Evolutionary conservation across 257 asterid genomes (phyloP).

Genomic region (Nicotiana benthamiana): DNA sequence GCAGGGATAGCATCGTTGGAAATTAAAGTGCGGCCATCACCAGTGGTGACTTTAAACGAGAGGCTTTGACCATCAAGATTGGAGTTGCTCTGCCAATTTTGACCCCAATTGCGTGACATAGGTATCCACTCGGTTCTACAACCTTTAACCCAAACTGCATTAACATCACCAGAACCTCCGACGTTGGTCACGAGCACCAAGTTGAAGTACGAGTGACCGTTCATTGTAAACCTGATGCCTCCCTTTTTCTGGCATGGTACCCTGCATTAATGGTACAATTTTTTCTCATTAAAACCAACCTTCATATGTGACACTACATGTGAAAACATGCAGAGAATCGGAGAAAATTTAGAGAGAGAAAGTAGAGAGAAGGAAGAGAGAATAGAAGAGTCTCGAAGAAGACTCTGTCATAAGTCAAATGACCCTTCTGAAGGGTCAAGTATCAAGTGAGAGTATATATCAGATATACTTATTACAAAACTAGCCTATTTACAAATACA

Average conservation of each 20-base stretch:
- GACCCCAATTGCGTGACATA: slow-evolving; percentile 16
- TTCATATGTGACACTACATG: not conserved
- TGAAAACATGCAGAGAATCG: no score
- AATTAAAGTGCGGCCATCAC: slow-evolving; percentile 7
- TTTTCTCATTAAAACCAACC: not conserved
- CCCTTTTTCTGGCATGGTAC: slow-evolving; percentile 10
- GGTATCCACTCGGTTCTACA: not conserved
- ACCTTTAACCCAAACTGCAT: slow-evolving; percentile 6
- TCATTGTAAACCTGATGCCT: slow-evolving; percentile 12
- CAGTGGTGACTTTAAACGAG: slow-evolving; percentile 10
- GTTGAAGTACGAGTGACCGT: slow-evolving; percentile 11
- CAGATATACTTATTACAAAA: no score
- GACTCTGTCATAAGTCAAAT: no score
- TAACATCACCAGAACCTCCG: slow-evolving; percentile 7
- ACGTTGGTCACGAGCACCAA: slow-evolving; percentile 4
- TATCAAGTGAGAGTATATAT: no score
- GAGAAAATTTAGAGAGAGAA: no score
- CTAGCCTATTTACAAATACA: no score
- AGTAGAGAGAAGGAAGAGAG: no score
- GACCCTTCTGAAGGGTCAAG: no score
- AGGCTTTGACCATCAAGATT: not conserved
- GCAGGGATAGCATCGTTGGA: slow-evolving; percentile 4
- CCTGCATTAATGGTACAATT: not conserved
- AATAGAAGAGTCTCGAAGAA: no score
- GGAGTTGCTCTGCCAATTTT: slow-evolving; percentile 12